Evolutionary conservation across 805 yeast genomes (phyloP).

Genomic region (Candida stauntonica): DNA sequence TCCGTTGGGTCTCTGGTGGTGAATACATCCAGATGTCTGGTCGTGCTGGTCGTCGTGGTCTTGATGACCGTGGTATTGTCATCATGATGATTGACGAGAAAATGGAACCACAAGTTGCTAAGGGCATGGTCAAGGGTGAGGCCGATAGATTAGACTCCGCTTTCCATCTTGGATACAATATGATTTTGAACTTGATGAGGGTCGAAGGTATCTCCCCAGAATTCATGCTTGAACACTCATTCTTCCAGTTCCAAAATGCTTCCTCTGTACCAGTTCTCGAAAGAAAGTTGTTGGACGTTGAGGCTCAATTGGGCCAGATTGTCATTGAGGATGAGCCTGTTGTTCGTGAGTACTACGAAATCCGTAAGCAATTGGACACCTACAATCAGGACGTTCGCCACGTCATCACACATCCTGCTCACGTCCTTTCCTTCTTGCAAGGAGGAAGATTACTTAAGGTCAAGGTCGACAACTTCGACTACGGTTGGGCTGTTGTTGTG

Average conservation of each 20-base stretch:
- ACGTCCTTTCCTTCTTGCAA: constrained; percentile 77
- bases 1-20: constrained; percentile 99
- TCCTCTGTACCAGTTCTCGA: constrained; percentile 86
- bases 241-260: constrained; percentile 92
- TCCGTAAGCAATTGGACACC: constrained; percentile 62
- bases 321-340: constrained; percentile 68
- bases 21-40: constrained; percentile 99
- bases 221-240: constrained; percentile 91
- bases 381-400: constrained; percentile 76
- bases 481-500: constrained; percentile 96
- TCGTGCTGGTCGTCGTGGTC: constrained; percentile 99
- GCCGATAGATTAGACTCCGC: constrained; percentile 98
- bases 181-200: constrained; percentile 92
- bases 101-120: constrained; percentile 99
- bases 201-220: constrained; percentile 99
- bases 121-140: constrained; percentile 99
- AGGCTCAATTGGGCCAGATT: constrained; percentile 43
- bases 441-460: constrained; percentile 82
- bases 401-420: constrained; percentile 87
- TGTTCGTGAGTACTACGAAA: constrained; percentile 78
- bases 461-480: constrained; percentile 54
- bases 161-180: constrained; percentile 94
- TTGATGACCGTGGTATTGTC: constrained; percentile 98
- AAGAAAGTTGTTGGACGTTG: constrained; percentile 51
- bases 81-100: constrained; percentile 99